A percentile compares a stretch with the other conserved stretches of the same genome.
phyloP scores from a whole-genome alignment of 257 asterid species.

The Nicotiana paniculata region DNA sequence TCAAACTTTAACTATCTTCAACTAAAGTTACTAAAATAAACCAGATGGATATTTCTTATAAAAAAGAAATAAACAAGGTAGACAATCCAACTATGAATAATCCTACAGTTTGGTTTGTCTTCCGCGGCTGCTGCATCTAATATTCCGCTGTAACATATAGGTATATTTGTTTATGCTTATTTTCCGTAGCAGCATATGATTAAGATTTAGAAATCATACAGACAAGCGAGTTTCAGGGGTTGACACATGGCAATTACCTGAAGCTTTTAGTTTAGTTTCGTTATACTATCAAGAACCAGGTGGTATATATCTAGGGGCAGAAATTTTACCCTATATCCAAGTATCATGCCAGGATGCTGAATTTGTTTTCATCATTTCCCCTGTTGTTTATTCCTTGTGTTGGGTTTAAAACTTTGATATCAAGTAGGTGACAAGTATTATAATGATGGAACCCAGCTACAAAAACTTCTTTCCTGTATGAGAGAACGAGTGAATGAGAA shows the following conservation, averaged over 20 bases:
- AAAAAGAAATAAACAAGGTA: neutral
- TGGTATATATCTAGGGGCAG: neutral
- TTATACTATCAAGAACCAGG: neutral
- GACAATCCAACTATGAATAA: conserved; percentile 22
- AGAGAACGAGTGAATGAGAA: conserved; percentile 29
- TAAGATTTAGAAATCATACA: neutral
- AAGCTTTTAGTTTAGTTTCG: neutral
- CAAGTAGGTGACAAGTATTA: conserved; percentile 26
- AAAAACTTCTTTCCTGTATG: conserved; percentile 25
- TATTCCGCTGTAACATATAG: neutral
- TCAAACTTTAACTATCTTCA: neutral
- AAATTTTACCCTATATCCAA: neutral
- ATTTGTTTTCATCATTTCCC: neutral
- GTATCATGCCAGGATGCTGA: neutral
- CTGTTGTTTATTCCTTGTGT: neutral
- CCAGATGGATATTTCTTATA: neutral
- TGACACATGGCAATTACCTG: neutral
- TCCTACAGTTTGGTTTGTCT: conserved; percentile 27
- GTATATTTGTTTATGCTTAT: conserved; percentile 6
- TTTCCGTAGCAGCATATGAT: neutral
- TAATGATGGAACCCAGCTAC: conserved; percentile 36
- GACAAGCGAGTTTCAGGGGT: neutral
- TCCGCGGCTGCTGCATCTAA: conserved; percentile 19
- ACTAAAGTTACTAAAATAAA: neutral
- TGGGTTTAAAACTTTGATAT: conserved; percentile 15